phyloP scores from a whole-genome alignment of 2,329 filamentous ascomycete genomes.

The Penicillium sp. region DNA sequence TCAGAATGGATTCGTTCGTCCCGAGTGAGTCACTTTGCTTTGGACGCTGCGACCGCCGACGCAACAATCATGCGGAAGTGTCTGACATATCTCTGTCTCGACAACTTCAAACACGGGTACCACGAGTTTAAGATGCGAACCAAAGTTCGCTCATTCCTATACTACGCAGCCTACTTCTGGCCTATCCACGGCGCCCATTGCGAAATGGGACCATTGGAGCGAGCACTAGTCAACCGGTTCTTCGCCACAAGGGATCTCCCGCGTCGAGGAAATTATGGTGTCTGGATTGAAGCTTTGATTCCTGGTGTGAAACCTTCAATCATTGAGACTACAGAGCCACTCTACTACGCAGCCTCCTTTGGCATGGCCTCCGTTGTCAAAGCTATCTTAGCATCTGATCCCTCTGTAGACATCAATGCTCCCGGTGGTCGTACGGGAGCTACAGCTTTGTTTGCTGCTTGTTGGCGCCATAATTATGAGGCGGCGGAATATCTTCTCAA shows the following conservation, averaged over 20 bases:
- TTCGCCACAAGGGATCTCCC: conserved; percentile 21
- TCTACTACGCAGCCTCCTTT: conserved; percentile 29
- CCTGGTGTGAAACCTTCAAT: not conserved
- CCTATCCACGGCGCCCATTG: conserved; percentile 16
- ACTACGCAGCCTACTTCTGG: conserved; percentile 26
- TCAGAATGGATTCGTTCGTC: conserved; percentile 27
- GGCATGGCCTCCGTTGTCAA: conserved; percentile 25
- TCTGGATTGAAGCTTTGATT: conserved; percentile 23
- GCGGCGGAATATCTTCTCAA: conserved; percentile 21
- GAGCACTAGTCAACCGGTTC: conserved; percentile 16
- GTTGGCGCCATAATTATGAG: conserved; percentile 20
- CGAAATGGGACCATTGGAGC: conserved; percentile 7
- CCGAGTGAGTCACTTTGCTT: conserved; percentile 20
- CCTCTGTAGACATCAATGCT: conserved; percentile 24
- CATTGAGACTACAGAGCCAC: conserved; percentile 23
- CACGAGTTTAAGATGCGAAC: not conserved
- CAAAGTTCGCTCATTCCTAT: conserved; percentile 15
- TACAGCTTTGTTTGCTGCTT: conserved; percentile 25
- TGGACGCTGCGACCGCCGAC: conserved; percentile 21
- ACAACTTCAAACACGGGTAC: conserved; percentile 26
- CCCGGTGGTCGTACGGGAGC: conserved; percentile 24
- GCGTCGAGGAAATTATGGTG: conserved; percentile 24
- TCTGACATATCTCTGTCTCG: conserved; percentile 23
- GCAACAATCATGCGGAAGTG: conserved; percentile 23
- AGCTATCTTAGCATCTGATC: conserved; percentile 21